Conservation (phyloP, 495 filamentous ascomycete genomes). For the Trichoderma orchidacearum region DNA sequence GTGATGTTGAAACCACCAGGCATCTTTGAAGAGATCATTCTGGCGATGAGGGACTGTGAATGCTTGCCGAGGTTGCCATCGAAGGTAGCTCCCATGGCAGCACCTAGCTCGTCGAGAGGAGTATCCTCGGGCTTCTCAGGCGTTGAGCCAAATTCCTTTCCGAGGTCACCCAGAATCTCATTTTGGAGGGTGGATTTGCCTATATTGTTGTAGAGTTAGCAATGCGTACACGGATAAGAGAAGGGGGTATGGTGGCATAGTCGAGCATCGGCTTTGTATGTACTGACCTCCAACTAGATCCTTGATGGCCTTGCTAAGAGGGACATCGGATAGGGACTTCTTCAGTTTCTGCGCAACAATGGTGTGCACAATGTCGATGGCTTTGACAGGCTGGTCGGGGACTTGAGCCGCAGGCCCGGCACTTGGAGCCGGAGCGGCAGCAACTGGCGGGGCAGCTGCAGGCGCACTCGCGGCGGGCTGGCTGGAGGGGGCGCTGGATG, state of each 20-base stretch:
- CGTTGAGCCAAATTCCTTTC: constrained; percentile 96
- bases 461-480: constrained; percentile 29
- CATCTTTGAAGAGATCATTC: constrained; percentile 97
- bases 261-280: too few relatives aligned
- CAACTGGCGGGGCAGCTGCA: constrained; percentile 36
- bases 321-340: constrained; percentile 80
- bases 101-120: constrained; percentile 88
- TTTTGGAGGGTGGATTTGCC: constrained; percentile 97
- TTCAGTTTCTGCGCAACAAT: constrained; percentile 98
- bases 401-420: constrained; percentile 83
- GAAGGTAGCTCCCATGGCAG: constrained; percentile 93
- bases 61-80: constrained; percentile 97
- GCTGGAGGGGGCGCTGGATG: constrained; percentile 19
- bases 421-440: constrained; percentile 49
- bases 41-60: constrained; percentile 81
- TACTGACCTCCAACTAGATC: constrained; percentile 93
- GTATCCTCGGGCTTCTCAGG: constrained; percentile 98
- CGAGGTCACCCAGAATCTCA: constrained; percentile 87
- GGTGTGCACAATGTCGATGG: constrained; percentile 77
- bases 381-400: constrained; percentile 72
- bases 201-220: constrained; percentile 14
- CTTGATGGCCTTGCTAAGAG: constrained; percentile 94
- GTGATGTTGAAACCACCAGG: constrained; percentile 99
- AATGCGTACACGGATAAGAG: too few relatives aligned
- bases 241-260: too few relatives aligned